A percentile compares a stretch with the other conserved stretches of the same genome.
phyloP scores from a whole-genome alignment of 805 yeast genomes.

The Saturnispora mendoncae region DNA sequence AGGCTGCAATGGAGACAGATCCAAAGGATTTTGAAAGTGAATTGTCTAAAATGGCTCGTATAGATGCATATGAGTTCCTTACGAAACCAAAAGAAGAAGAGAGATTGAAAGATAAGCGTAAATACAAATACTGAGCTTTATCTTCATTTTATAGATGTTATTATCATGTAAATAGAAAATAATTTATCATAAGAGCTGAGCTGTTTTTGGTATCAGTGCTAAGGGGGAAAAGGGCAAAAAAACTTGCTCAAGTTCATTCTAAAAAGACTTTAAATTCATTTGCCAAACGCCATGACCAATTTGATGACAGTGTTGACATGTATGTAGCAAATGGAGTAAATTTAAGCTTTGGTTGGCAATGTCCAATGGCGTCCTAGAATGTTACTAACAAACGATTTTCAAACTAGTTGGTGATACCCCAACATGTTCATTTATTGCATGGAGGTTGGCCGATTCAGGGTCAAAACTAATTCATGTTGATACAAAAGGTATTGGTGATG shows the following conservation, averaged over 20 bases:
- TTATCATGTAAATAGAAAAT: neutral
- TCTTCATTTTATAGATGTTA: constrained; percentile 2
- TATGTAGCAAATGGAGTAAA: too few relatives aligned
- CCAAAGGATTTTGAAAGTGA: constrained; percentile 19
- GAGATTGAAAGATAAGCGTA: constrained; percentile 17
- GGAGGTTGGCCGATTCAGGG: constrained; percentile 21
- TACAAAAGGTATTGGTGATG: constrained; percentile 1
- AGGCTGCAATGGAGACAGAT: constrained; percentile 19
- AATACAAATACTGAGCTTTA: constrained; percentile 13
- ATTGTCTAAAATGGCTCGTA: constrained; percentile 19
- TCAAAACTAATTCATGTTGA: constrained; percentile 16
- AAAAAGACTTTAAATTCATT: neutral
- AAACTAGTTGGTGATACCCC: constrained; percentile 29
- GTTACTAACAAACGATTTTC: neutral
- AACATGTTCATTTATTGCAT: constrained; percentile 22
- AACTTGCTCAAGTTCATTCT: neutral
- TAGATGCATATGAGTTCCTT: constrained; percentile 24
- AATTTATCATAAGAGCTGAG: constrained; percentile 1
- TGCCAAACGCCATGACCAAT: constrained; percentile 6
- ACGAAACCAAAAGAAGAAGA: constrained; percentile 23
- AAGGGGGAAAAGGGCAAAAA: constrained; percentile 2
- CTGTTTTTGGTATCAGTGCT: neutral
- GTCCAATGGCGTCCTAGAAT: too few relatives aligned
- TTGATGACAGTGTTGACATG: constrained; percentile 10
- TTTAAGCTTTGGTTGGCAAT: too few relatives aligned